Percentiles rank a stretch among this genome's conserved stretches.
phyloP scores from a whole-genome alignment of 768 basidiomycete species.

The Phylloporus scabripes region DNA sequence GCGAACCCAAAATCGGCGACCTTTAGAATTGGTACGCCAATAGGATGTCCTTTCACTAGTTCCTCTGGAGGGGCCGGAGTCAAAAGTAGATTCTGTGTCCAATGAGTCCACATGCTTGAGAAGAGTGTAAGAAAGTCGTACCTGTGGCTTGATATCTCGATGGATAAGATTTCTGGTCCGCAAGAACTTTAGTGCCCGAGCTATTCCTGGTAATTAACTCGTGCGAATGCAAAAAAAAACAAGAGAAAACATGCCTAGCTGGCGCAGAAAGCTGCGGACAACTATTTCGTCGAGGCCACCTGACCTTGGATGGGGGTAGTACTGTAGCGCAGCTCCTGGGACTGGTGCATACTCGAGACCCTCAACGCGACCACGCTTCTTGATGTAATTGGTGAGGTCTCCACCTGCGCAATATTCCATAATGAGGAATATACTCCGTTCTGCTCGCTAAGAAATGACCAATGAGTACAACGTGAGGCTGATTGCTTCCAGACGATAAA shows the following conservation, averaged over 20 bases:
- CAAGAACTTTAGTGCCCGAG: constrained; percentile 89
- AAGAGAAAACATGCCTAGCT: constrained; percentile 55
- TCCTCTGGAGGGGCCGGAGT: constrained; percentile 78
- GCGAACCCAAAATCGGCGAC: constrained; percentile 99
- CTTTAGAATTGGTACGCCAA: constrained; percentile 92
- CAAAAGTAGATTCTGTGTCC: constrained; percentile 74
- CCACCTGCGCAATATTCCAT: constrained; percentile 98
- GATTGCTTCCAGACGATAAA: background rate
- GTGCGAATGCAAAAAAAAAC: background rate
- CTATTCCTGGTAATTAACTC: constrained; percentile 36
- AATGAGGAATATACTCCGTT: constrained; percentile 83
- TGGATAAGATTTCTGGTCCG: constrained; percentile 88
- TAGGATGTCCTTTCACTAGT: constrained; percentile 79
- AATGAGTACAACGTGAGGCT: constrained; percentile 7
- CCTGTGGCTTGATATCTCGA: constrained; percentile 96
- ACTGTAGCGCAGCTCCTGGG: constrained; percentile 65
- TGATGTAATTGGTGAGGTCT: constrained; percentile 94
- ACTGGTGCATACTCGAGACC: constrained; percentile 76
- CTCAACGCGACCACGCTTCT: constrained; percentile 92
- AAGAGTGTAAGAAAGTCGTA: constrained; percentile 14
- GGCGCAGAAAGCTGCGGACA: constrained; percentile 87
- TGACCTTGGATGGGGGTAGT: constrained; percentile 85
- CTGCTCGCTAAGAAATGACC: constrained; percentile 48
- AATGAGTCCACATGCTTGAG: constrained; percentile 4
- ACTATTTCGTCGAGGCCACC: constrained; percentile 90